These are phyloP conservation scores for Solanum chiquidenum DNA, from an alignment of 257 asterid species.

Conservation along the genomic window DNA sequence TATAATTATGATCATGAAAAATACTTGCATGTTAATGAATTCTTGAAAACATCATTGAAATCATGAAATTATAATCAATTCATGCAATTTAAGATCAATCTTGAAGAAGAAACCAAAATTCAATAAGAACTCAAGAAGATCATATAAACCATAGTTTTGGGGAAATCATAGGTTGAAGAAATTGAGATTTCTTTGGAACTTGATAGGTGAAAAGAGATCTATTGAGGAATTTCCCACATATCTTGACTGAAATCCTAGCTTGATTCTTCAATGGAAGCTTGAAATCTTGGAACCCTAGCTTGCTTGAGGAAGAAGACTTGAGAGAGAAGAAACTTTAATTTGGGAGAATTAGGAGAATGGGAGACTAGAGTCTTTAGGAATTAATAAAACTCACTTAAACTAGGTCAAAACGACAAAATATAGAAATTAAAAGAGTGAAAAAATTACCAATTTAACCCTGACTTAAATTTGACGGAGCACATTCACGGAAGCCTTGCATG, in stretches of 20 bases:
- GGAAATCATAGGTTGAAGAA: not conserved
- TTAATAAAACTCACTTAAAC: not conserved
- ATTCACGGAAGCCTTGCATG: not conserved
- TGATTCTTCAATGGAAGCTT: not conserved
- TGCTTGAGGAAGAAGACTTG: not conserved
- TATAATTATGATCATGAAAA: too few relatives aligned
- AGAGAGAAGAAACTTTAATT: not conserved
- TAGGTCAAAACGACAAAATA: not conserved
- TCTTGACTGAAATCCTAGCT: not conserved
- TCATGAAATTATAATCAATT: too few relatives aligned
- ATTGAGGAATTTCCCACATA: not conserved
- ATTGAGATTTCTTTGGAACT: not conserved
- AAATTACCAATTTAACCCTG: too few relatives aligned
- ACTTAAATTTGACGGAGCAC: too few relatives aligned
- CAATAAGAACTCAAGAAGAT: not conserved
- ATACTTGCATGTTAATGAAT: too few relatives aligned
- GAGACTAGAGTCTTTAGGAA: not conserved
- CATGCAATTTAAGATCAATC: too few relatives aligned
- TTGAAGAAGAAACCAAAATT: too few relatives aligned
- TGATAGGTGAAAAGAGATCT: too few relatives aligned
- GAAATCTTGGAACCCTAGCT: not conserved
- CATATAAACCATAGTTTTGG: not conserved
- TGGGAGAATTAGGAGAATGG: not conserved
- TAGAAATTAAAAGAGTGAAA: not conserved
- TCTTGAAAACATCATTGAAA: too few relatives aligned